Percentiles rank a stretch among this genome's conserved stretches.
Evolutionary conservation across 2,329 filamentous ascomycete species (phyloP).

Genomic region (Penicillium glabrum): DNA sequence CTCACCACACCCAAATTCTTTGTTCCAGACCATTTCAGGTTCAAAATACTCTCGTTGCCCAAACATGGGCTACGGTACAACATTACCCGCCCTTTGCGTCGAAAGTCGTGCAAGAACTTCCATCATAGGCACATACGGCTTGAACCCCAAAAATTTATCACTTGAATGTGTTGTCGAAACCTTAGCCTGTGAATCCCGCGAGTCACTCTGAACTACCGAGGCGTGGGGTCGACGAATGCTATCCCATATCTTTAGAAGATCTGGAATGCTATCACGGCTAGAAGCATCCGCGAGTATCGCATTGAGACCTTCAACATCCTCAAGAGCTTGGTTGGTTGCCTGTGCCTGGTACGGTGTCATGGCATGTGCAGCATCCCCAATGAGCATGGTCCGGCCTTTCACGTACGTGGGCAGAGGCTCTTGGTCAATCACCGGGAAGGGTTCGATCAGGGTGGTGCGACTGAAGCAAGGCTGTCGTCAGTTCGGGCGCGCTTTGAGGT

Average conservation of each 20-base stretch:
- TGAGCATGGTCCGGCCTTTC: slow-evolving; percentile 16
- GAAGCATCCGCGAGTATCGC: slow-evolving; percentile 21
- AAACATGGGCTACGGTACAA: background rate
- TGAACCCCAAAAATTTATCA: background rate
- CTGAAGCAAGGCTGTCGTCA: background rate
- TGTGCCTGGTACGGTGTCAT: slow-evolving; percentile 38
- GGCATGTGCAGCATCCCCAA: slow-evolving; percentile 24
- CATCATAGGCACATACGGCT: background rate
- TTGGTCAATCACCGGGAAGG: background rate
- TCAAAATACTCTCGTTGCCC: background rate
- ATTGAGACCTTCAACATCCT: slow-evolving; percentile 38
- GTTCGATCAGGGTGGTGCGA: background rate
- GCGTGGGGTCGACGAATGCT: background rate
- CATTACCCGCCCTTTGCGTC: background rate
- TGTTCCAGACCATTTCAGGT: background rate
- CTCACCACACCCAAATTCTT: no score
- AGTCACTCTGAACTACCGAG: background rate
- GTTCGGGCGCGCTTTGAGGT: background rate
- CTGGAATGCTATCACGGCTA: background rate
- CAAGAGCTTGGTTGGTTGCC: slow-evolving; percentile 37
- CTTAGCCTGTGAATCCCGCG: background rate
- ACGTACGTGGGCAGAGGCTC: slow-evolving; percentile 8
- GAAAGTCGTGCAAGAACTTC: background rate
- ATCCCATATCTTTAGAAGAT: background rate
- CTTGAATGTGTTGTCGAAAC: background rate